Evolutionary conservation across 2,329 filamentous ascomycete species (phyloP), one percentile per base, ranked within the genome.

Genomic region (Diaporthe destruens): DNA sequence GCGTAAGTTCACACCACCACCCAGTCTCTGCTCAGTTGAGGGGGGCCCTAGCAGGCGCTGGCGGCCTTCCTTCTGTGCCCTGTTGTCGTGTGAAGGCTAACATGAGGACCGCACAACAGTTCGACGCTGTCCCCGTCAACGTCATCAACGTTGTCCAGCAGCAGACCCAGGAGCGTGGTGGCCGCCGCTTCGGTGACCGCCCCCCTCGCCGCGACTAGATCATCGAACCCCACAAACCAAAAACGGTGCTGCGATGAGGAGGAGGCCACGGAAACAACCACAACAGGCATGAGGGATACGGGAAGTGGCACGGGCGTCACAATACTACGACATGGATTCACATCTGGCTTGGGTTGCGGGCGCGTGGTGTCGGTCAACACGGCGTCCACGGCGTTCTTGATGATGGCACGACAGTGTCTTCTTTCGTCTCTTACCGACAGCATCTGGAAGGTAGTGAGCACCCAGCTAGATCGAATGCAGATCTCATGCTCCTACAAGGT

Each of bases 91-190:
- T 53, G 53, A 39, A 49, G 25, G 32, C 71, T 76, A 25, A 73
- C 70, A 7, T 29, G 20, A 32, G 2, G 5, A 23, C 11, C 39
- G 74, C 49, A 57, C 61, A 79, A 75, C 81, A 98, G 95, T 99
- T 99, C 90, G 96, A 99, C 87, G 91, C 91, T 79, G 95, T 99
- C 86, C 93, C 96, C 85, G 94, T 98, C 92, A 98, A 97, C 88
- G 94, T 98, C 81, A 91, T 97, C 80, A 87, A 92, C 79, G 95
- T 99, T 79, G 89, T 92, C 80, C 95, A 98, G 89, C 91, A 94
- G 85, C 95, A 98, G 89, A 86, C 90, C 77, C 86, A 90, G 82
- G 95, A 98, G 88, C 93, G 95, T 79, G 87, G 87, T 77, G 90
- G 80, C 72, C 80, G 83, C 44, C 80, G 83, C 44, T 81, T 87